Evolutionary conservation across 2,329 filamentous ascomycete species (phyloP).

Genomic region (Tricladium varicosporioides): DNA sequence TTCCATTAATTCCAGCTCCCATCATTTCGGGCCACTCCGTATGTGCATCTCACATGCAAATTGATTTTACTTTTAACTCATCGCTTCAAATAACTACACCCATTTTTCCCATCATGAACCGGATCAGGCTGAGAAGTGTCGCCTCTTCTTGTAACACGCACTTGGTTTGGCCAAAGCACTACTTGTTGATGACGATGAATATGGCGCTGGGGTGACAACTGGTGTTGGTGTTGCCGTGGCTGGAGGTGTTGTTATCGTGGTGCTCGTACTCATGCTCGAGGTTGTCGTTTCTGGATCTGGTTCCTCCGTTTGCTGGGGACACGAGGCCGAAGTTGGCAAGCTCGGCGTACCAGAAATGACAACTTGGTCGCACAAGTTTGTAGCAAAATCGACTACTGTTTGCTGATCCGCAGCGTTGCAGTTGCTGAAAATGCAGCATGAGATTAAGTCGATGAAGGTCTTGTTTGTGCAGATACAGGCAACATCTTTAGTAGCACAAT

Average conservation of each 20-base stretch:
- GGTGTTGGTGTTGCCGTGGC: background rate
- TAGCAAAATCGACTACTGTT: background rate
- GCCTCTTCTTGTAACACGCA: no score
- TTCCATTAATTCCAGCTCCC: no score
- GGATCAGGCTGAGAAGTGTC: no score
- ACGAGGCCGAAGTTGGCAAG: background rate
- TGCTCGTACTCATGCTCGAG: background rate
- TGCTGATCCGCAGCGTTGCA: background rate
- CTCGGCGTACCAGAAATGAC: background rate
- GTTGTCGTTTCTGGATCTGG: background rate
- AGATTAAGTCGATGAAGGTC: background rate
- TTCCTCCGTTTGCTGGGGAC: background rate
- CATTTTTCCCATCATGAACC: no score
- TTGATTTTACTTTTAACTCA: no score
- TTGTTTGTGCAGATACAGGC: background rate
- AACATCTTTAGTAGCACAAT: background rate
- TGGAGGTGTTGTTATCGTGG: background rate
- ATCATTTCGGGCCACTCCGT: no score
- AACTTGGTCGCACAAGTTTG: background rate
- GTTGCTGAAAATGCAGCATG: background rate
- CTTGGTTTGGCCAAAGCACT: no score
- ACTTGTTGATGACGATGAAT: no score
- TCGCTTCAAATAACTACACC: no score
- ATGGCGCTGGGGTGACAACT: no score
- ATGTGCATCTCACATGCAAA: no score